phyloP scores from a whole-genome alignment of 2,329 filamentous ascomycete species.

The Cordyceps fumosorosea region DNA sequence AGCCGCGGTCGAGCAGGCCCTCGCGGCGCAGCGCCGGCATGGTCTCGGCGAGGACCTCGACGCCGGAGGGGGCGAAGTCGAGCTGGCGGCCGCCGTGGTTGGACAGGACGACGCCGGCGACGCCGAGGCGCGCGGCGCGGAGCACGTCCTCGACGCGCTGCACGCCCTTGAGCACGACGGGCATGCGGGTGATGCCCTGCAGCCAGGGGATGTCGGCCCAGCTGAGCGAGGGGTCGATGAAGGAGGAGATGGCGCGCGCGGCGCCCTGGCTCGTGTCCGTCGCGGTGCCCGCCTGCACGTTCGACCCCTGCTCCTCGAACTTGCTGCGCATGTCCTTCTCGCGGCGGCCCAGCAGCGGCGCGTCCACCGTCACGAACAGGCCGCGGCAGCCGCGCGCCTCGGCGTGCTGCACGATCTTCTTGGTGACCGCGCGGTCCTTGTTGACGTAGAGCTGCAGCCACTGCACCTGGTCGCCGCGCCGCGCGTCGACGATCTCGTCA shows the following conservation, averaged over 20 bases:
- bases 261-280: conserved; percentile 89
- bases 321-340: conserved; percentile 98
- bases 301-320: conserved; percentile 75
- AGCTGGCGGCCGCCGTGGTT: conserved; percentile 96
- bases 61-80: conserved; percentile 80
- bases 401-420: conserved; percentile 84
- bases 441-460: conserved; percentile 98
- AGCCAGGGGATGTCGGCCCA: conserved; percentile 98
- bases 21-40: conserved; percentile 76
- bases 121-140: conserved; percentile 71
- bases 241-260: conserved; percentile 87
- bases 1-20: conserved; percentile 64
- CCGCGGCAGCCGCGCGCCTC: conserved; percentile 88
- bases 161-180: conserved; percentile 92
- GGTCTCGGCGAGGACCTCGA: conserved; percentile 89
- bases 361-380: conserved; percentile 97
- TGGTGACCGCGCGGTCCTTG: conserved; percentile 86
- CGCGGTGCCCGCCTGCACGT: conserved; percentile 67
- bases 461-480: conserved; percentile 71
- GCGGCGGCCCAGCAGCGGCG: conserved; percentile 85
- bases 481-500: conserved; percentile 91
- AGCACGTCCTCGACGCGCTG: conserved; percentile 95
- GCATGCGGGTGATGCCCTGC: conserved; percentile 81
- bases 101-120: conserved; percentile 85
- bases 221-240: conserved; percentile 89